Evolutionary conservation across 257 asterid species (phyloP), one percentile per base, ranked within the genome.

Genomic region (Ehretia macrophylla): DNA sequence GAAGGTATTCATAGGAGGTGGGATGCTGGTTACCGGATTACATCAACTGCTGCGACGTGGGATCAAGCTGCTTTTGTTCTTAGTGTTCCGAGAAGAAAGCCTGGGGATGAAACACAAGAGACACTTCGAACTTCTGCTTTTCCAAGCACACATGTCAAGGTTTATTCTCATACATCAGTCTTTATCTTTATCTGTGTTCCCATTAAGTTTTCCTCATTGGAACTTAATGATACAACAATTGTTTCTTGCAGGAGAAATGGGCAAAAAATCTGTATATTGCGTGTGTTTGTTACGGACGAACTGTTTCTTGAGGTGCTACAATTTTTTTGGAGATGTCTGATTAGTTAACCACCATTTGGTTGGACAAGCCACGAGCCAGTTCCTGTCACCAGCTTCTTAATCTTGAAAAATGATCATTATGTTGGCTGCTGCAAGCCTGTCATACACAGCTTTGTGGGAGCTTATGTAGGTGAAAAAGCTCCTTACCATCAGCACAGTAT

Each of bases 1-100:
- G 95, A 85, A 75, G 95, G 95, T 65, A 52, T 85, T 72, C 95
- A 77, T 64, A 75, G 62, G 71, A 73, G 95, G 66, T 85, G 91
- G 91, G 84, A 83, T 19, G 77, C 71, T 60, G 91, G 86, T 51
- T 85, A 79, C 55, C 86, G 91, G 58, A 85, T 85, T 64, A 85
- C 91, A 37, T 69, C 91, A 44, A 69, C 72, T 52, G 91, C 95
- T 51, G 88, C 91, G 40, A 85, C 88, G 13, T 56, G 61, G 52
- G 95, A 86, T 63, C 95, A 86, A 68, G 55, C 85, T 35, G 95
- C 95, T 49, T 42, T 83, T 58, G 77, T 86, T 70, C 88, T 86
- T 48, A 86, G 95, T 52, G 68, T 75, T 58, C 84, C 88, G 18
- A 72, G 83, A 59, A 76, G 81, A 71, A 85, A 73, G 69, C 72